Evolutionary conservation across 2,329 filamentous ascomycete species (phyloP).

Genomic region (Sarocladium oryzae): DNA sequence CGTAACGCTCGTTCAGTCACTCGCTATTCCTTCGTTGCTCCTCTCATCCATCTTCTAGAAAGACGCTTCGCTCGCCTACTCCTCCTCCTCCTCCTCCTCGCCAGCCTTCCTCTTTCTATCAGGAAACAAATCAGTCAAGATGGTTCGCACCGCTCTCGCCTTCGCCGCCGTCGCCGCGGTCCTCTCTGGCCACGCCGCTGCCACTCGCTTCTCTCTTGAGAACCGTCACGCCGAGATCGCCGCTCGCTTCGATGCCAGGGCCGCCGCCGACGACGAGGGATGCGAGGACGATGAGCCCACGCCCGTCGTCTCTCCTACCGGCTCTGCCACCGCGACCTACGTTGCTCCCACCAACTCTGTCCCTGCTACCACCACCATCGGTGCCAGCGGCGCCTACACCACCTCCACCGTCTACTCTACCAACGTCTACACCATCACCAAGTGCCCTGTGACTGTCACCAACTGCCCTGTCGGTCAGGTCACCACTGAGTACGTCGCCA

Average conservation of each 20-base stretch:
- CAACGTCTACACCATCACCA: constrained; percentile 17
- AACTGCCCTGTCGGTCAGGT: constrained; percentile 10
- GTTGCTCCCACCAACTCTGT: constrained; percentile 10
- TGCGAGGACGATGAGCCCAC: constrained; percentile 12
- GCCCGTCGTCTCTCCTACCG: not conserved
- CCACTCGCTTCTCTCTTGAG: constrained; percentile 8
- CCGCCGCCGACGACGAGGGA: not conserved
- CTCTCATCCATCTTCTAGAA: not conserved
- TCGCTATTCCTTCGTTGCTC: not conserved
- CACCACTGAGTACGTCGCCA: constrained; percentile 19
- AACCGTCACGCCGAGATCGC: constrained; percentile 1
- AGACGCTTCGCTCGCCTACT: not conserved
- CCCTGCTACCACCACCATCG: constrained; percentile 10
- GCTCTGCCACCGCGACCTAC: constrained; percentile 1
- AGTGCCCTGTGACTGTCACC: constrained; percentile 15
- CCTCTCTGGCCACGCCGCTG: constrained; percentile 7
- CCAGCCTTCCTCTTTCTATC: too few species aligned
- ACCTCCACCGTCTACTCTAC: constrained; percentile 45
- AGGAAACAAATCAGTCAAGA: constrained; percentile 1
- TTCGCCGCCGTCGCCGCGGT: constrained; percentile 3
- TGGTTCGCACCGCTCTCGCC: constrained; percentile 8
- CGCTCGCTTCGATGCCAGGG: not conserved
- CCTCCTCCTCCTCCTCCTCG: not conserved
- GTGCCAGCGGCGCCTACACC: constrained; percentile 11
- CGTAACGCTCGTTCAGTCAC: constrained; percentile 6